Evolutionary conservation across 2,329 filamentous ascomycete species (phyloP).

Genomic region (Penicillium sp.): DNA sequence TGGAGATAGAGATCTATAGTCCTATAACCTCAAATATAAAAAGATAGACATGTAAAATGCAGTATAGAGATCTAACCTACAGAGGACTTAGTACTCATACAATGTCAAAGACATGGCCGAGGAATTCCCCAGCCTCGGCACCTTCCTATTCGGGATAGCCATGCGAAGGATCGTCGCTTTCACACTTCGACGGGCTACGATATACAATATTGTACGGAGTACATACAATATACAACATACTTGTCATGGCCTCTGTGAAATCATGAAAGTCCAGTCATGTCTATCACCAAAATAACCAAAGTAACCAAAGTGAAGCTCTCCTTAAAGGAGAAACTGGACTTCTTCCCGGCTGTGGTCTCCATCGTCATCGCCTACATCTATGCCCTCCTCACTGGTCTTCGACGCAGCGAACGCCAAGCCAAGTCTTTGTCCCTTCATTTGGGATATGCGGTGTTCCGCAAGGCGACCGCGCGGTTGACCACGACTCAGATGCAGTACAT

Average conservation of each 20-base stretch:
- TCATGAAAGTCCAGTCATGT: conserved; percentile 10
- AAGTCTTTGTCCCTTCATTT: conserved; percentile 27
- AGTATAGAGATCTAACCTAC: no score
- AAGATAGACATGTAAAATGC: neutral
- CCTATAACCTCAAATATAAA: neutral
- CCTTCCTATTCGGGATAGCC: conserved; percentile 11
- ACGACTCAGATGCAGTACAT: conserved; percentile 27
- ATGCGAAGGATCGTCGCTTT: conserved; percentile 10
- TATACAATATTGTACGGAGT: neutral
- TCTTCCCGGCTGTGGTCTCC: conserved; percentile 27
- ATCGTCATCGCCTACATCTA: conserved; percentile 23
- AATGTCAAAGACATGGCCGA: neutral
- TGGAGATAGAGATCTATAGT: neutral
- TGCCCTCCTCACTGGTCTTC: conserved; percentile 24
- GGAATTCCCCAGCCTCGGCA: neutral
- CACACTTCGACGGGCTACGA: neutral
- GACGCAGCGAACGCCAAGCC: conserved; percentile 24
- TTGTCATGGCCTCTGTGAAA: neutral
- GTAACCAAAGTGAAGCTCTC: conserved; percentile 20
- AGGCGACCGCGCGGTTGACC: conserved; percentile 24
- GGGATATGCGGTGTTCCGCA: conserved; percentile 30
- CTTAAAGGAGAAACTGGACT: conserved; percentile 26
- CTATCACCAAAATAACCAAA: conserved; percentile 3
- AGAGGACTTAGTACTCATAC: neutral
- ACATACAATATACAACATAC: no score